phyloP scores from a whole-genome alignment of 2,329 filamentous ascomycete species.

The Fusarium coicis region DNA sequence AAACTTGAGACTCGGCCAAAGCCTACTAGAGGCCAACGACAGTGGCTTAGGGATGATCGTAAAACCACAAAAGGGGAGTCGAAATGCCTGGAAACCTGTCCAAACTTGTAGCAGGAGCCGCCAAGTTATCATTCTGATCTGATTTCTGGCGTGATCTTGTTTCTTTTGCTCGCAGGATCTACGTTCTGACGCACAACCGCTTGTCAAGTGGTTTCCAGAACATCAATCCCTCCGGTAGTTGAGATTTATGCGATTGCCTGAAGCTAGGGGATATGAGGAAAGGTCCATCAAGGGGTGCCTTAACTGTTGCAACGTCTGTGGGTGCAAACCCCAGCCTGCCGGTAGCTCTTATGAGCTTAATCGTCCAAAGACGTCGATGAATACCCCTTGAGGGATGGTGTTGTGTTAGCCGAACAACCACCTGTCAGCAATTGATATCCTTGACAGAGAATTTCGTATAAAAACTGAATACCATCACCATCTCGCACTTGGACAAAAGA shows the following conservation, averaged over 20 bases:
- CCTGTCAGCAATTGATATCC: not conserved
- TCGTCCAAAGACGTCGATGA: conserved; percentile 33
- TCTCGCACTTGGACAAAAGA: not conserved
- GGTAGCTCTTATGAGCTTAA: conserved; percentile 42
- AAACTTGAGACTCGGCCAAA: conserved; percentile 31
- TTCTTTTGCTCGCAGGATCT: conserved; percentile 22
- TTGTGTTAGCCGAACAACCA: conserved; percentile 17
- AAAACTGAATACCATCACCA: not conserved
- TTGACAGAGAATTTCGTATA: not conserved
- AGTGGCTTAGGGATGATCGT: conserved; percentile 17
- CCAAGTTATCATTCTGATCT: conserved; percentile 21
- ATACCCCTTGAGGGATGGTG: conserved; percentile 39
- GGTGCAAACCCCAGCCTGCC: conserved; percentile 40
- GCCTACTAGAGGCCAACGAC: conserved; percentile 23
- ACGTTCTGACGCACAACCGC: conserved; percentile 11
- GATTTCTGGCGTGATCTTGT: conserved; percentile 37
- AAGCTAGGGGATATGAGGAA: conserved; percentile 42
- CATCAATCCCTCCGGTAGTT: conserved; percentile 17
- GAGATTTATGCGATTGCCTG: conserved; percentile 21
- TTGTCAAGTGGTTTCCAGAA: not conserved
- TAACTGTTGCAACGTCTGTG: conserved; percentile 30
- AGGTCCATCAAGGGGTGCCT: conserved; percentile 29
- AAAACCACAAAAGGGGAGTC: conserved; percentile 36
- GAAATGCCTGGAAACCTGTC: not conserved
- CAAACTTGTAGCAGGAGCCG: conserved; percentile 25